Evolutionary conservation across 495 filamentous ascomycete species (phyloP), one percentile per base, ranked within the genome.

Genomic region (Aspergillus indologenus): DNA sequence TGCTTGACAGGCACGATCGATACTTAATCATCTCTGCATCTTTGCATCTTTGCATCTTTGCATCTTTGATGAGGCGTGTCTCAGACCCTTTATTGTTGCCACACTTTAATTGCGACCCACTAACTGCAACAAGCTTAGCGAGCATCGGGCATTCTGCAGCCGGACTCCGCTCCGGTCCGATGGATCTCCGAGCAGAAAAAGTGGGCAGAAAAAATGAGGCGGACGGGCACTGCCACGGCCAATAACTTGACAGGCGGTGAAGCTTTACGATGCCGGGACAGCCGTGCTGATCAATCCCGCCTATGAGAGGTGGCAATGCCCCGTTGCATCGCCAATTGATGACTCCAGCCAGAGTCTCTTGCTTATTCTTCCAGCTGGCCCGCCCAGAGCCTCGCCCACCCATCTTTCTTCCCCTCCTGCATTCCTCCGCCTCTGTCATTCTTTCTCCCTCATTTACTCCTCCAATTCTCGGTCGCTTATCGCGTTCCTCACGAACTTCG

Each of bases 371-470:
- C 26, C 26, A 29, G 26, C 26, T 9, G 4, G 26, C 26, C 4
- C 26, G 4, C 26, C 26, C 5, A 11, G 34, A 15, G 34, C 26
- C 26, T 29, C 26, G 34, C 34, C 34, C 45, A 46, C 5, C 34
- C 34, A 8, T 40, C 34, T 40, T 11, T 40, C 12, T 40, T 11
- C 34, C 34, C 34, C 12, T 11, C 34, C 34, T 40, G 34, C 34
- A 40, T 40, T 40, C 34, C 34, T 47, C 45, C 22, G 45, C 45
- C 19, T 47, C 45, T 47, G 19, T 47, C 45, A 47, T 47, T 47
- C 45, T 22, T 18, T 47, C 22, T 23, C 19, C 45, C 45, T 47
- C 45, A 20, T 22, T 47, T 47, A 5, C 44, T n/a, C 44, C 44
- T 46, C 44, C 44, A n/a, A 29, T 40, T 40, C 12, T 40, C 7